A percentile compares a stretch with the other conserved stretches of the same genome.
Conservation (phyloP, 495 filamentous ascomycete genomes). For the Penicillium nucicola region DNA sequence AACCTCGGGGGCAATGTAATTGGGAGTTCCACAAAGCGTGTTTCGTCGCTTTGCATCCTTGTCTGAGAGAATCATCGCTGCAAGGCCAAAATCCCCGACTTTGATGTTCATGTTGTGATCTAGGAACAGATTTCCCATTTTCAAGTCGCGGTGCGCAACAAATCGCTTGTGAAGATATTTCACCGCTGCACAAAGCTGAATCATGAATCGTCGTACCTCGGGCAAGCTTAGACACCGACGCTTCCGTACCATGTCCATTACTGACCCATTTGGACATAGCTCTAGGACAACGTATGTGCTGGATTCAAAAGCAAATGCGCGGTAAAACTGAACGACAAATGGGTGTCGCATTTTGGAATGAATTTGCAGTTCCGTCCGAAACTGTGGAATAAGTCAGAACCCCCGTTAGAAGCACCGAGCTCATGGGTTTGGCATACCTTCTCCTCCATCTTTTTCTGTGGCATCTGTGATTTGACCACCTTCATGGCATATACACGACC, state of each 20-base stretch:
- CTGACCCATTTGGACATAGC: slow-evolving; percentile 90
- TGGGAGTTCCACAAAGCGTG: slow-evolving; percentile 94
- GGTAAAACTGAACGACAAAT: slow-evolving; percentile 91
- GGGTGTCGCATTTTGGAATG: slow-evolving; percentile 95
- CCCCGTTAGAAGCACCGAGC: neutral
- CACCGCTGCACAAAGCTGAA: slow-evolving; percentile 92
- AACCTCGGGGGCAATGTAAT: slow-evolving; percentile 98
- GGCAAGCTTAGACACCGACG: slow-evolving; percentile 82
- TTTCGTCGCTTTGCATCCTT: slow-evolving; percentile 81
- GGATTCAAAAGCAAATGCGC: slow-evolving; percentile 84
- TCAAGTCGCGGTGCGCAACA: slow-evolving; percentile 94
- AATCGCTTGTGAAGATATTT: slow-evolving; percentile 95
- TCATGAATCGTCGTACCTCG: slow-evolving; percentile 85
- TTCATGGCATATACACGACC: slow-evolving; percentile 77
- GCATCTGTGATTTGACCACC: slow-evolving; percentile 87
- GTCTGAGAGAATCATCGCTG: slow-evolving; percentile 84
- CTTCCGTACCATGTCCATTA: slow-evolving; percentile 96
- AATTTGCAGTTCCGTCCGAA: slow-evolving; percentile 95
- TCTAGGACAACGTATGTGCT: slow-evolving; percentile 95
- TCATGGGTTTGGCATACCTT: slow-evolving; percentile 57
- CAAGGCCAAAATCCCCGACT: slow-evolving; percentile 94
- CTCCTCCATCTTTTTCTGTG: slow-evolving; percentile 75
- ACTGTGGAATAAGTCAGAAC: slow-evolving; percentile 55
- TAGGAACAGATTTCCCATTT: slow-evolving; percentile 97
- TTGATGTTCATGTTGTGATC: slow-evolving; percentile 97